A percentile compares a stretch with the other conserved stretches of the same genome.
Conservation (phyloP, 495 filamentous ascomycete species). For the Cairneyella variabilis region DNA sequence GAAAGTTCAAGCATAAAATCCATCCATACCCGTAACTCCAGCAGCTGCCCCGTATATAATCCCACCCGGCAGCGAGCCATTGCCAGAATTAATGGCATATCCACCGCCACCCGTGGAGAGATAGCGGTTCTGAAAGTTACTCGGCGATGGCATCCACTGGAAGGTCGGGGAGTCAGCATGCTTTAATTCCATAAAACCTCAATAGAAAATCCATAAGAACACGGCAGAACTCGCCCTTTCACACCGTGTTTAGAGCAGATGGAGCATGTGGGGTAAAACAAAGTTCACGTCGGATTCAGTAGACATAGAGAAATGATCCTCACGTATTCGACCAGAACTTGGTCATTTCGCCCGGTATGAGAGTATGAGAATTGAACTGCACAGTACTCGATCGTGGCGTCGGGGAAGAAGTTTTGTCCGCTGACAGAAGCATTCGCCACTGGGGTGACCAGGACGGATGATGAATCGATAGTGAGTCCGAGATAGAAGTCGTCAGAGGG, state of each 20-base stretch:
- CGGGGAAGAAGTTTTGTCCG: slow-evolving; percentile 5
- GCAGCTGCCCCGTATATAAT: no score
- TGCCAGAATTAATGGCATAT: slow-evolving; percentile 41
- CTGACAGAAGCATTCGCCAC: slow-evolving; percentile 29
- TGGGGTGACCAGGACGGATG: slow-evolving; percentile 28
- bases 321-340: slow-evolving; percentile 28
- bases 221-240: no score
- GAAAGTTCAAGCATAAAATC: no score
- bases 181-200: no score
- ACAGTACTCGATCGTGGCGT: slow-evolving; percentile 31
- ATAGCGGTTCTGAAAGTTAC: slow-evolving; percentile 35
- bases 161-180: no score
- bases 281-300: no score
- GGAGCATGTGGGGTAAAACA: no score
- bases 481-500: slow-evolving; percentile 27
- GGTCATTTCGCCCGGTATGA: slow-evolving; percentile 36
- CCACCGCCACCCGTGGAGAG: slow-evolving; percentile 42
- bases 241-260: no score
- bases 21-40: no score
- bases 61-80: slow-evolving; percentile 32
- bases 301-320: no score
- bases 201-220: no score
- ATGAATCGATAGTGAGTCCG: slow-evolving; percentile 30
- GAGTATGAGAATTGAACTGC: slow-evolving; percentile 43
- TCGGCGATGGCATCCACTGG: slow-evolving; percentile 35